Base-by-base conservation (phyloP, 345 rosid species). In the Rhodomyrtus tomentosa region DNA sequence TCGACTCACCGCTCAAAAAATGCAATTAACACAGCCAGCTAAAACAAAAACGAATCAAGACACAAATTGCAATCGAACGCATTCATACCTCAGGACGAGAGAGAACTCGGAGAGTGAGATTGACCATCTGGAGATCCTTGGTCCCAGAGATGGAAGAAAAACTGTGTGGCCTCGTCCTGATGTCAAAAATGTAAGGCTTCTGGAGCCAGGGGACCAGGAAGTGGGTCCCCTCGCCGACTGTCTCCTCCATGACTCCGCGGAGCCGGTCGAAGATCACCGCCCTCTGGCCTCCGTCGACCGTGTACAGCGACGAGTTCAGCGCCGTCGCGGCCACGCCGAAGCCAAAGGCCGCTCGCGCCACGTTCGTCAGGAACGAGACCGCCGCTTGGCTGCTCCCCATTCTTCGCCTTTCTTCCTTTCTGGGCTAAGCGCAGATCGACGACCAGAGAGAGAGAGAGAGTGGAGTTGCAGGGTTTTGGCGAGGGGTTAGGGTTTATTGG, bases 101-200 rank as follows among this genome's bases (percentile, higher is more conserved):
- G 87, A 98, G 99, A 45, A 98, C 95, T 83, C 99, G 99, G 82
- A 98, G 99, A 36, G 98, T 96, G 84, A 98, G 98, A 84, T 95
- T 95, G 52, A 95, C 99, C 99, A 95, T 96, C 93, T 96, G 99
- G 18, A 96, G 97, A 93, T 98, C 99, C 88, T 98, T 98, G 9
- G 99, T 96, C 14, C 99, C 99, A 12, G 99, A 98, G 62, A 94
- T 58, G 50, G 99, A 95, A 29, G 99, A 96, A 94, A 98, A 98
- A 9, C 98, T 95, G 90, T 98, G 99, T 10, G 99, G 99, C 42
- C 92, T 89, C 38, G 98, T 95, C 51, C 98, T 94, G 87, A 96
- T 95, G 82, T 96, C 98, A 81, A 93, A 96, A 87, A 95, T 92
- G 90, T 81, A 90, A 2, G 98, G 98, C 86, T 88, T 96, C 91